phyloP scores from a whole-genome alignment of 2,329 filamentous ascomycete genomes.

The Alternaria sp. region DNA sequence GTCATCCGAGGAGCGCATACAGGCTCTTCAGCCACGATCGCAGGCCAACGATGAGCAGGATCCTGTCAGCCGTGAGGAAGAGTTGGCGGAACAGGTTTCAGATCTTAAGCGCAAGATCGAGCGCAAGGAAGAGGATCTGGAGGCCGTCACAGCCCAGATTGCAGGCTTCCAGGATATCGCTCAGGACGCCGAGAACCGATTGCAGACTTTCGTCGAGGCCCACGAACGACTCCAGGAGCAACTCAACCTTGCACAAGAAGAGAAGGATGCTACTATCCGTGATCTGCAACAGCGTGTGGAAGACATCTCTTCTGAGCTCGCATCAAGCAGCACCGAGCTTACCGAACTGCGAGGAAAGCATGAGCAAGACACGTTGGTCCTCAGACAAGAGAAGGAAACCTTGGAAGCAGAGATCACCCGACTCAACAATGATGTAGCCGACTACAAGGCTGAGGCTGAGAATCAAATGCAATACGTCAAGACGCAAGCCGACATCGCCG shows the following conservation, averaged over 20 bases:
- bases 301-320: conserved; percentile 82
- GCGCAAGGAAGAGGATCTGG: conserved; percentile 77
- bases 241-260: conserved; percentile 74
- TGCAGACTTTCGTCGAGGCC: conserved; percentile 78
- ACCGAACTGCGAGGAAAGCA: conserved; percentile 80
- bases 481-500: conserved; percentile 90
- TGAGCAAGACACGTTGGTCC: conserved; percentile 71
- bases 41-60: conserved; percentile 60
- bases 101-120: conserved; percentile 89
- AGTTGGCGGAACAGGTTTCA: conserved; percentile 80
- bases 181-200: conserved; percentile 83
- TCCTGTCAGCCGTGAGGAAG: conserved; percentile 73
- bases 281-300: conserved; percentile 84
- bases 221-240: conserved; percentile 77
- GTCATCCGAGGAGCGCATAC: conserved; percentile 85
- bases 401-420: conserved; percentile 80
- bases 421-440: conserved; percentile 82
- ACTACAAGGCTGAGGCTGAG: conserved; percentile 77
- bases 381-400: conserved; percentile 81
- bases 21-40: conserved; percentile 78
- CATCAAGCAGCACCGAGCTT: conserved; percentile 80
- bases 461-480: conserved; percentile 92
- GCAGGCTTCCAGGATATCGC: conserved; percentile 90
- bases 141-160: conserved; percentile 78
- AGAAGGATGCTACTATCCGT: conserved; percentile 79